These are phyloP conservation scores for Pseudohalonectria lignicola DNA, from an alignment of 2,329 filamentous ascomycete genomes.

Conservation along the genomic window DNA sequence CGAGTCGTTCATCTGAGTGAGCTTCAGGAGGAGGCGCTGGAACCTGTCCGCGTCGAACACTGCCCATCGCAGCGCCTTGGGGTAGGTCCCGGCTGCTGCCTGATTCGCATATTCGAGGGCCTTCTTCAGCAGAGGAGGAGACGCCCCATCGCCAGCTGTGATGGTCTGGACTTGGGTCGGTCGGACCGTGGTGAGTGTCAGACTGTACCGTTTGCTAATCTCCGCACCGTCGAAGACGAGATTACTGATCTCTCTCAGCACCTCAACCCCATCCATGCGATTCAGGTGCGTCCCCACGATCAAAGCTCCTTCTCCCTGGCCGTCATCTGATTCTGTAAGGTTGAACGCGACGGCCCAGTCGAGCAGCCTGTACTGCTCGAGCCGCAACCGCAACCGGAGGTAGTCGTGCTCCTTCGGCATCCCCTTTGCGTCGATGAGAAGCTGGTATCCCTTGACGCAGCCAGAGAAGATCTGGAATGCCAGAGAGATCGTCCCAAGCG, in stretches of 20 bases:
- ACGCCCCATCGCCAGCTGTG: neutral
- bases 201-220: neutral
- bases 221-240: neutral
- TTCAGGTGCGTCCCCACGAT: neutral
- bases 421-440: neutral
- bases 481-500: neutral
- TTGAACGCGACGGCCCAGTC: neutral
- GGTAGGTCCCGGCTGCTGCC: neutral
- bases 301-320: neutral
- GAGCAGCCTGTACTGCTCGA: neutral
- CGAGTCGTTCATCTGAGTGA: neutral
- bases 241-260: neutral
- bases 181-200: neutral
- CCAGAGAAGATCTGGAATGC: neutral
- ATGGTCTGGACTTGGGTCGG: neutral
- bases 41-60: neutral
- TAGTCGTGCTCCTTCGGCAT: neutral
- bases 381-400: neutral
- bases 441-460: neutral
- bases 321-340: neutral
- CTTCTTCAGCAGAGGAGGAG: neutral
- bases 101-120: neutral
- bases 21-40: neutral
- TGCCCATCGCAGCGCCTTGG: neutral
- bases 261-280: neutral